phyloP scores from a whole-genome alignment of 2,329 filamentous ascomycete genomes.

The Phyllosticta citribraziliensis region DNA sequence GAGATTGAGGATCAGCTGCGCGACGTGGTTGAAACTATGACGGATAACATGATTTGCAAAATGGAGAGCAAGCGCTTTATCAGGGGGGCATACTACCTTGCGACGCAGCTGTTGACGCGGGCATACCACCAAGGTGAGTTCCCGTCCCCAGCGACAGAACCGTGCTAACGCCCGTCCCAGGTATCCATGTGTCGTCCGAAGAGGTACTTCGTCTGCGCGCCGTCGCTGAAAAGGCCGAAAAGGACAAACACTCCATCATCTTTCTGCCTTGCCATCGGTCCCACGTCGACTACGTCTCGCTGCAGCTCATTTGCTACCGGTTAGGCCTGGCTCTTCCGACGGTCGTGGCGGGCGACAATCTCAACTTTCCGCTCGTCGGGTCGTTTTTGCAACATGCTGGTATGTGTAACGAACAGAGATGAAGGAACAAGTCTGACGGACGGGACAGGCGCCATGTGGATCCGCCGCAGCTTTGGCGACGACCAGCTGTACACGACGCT shows the following conservation, averaged over 20 bases:
- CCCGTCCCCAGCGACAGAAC: not conserved
- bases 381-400: constrained; percentile 88
- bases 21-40: constrained; percentile 76
- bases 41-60: constrained; percentile 97
- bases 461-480: constrained; percentile 82
- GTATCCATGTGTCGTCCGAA: constrained; percentile 88
- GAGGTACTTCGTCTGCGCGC: constrained; percentile 75
- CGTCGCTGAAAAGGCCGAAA: constrained; percentile 72
- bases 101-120: constrained; percentile 77
- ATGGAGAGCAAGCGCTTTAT: constrained; percentile 95
- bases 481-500: constrained; percentile 83
- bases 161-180: constrained; percentile 18
- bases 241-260: constrained; percentile 88
- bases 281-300: constrained; percentile 90
- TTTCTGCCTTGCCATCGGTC: constrained; percentile 92
- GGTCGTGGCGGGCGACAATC: constrained; percentile 89
- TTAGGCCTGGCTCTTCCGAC: constrained; percentile 81
- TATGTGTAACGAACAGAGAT: constrained; percentile 18
- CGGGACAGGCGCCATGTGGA: constrained; percentile 75
- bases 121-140: constrained; percentile 82
- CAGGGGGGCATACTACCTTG: constrained; percentile 79
- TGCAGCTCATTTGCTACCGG: constrained; percentile 92
- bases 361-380: constrained; percentile 88
- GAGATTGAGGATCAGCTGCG: constrained; percentile 64
- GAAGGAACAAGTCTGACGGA: constrained; percentile 1